phyloP scores from a whole-genome alignment of 2,329 filamentous ascomycete species.

The Neonectria sp. region DNA sequence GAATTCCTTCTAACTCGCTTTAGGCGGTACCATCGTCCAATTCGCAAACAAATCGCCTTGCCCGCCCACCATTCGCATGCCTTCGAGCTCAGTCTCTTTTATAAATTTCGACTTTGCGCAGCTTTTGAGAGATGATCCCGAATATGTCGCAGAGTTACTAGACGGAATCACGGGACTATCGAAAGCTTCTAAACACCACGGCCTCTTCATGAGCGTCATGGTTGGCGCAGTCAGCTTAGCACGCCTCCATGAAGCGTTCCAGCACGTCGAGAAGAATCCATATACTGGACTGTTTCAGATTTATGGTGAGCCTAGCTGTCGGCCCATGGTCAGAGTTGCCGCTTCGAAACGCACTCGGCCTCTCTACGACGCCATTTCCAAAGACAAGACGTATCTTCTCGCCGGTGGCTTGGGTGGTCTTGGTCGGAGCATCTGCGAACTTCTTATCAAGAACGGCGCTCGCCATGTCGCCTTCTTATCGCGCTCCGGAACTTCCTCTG shows the following conservation, averaged over 20 bases:
- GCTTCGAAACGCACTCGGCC: slow-evolving; percentile 40
- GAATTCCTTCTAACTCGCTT: slow-evolving; percentile 25
- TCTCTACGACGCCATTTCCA: slow-evolving; percentile 52
- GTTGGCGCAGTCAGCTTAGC: slow-evolving; percentile 38
- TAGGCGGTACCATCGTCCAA: slow-evolving; percentile 54
- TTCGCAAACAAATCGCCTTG: slow-evolving; percentile 45
- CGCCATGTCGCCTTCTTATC: slow-evolving; percentile 68
- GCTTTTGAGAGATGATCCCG: slow-evolving; percentile 52
- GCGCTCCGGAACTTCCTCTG: slow-evolving; percentile 58
- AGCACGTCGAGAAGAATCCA: slow-evolving; percentile 45
- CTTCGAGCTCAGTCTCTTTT: slow-evolving; percentile 44
- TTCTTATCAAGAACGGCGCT: slow-evolving; percentile 67
- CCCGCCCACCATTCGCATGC: slow-evolving; percentile 31
- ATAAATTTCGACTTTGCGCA: slow-evolving; percentile 53
- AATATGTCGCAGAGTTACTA: slow-evolving; percentile 51
- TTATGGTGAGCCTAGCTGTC: slow-evolving; percentile 18
- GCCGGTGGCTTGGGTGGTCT: slow-evolving; percentile 72
- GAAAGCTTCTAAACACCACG: slow-evolving; percentile 1
- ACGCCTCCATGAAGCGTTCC: slow-evolving; percentile 47
- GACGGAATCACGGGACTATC: slow-evolving; percentile 25
- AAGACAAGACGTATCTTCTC: slow-evolving; percentile 66
- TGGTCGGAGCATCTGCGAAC: slow-evolving; percentile 66
- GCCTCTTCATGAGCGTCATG: not conserved
- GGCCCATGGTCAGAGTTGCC: slow-evolving; percentile 42
- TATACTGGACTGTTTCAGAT: slow-evolving; percentile 45